phyloP scores from a whole-genome alignment of 352 stramenopile genomes.

The Globisporangium acanthophoron region DNA sequence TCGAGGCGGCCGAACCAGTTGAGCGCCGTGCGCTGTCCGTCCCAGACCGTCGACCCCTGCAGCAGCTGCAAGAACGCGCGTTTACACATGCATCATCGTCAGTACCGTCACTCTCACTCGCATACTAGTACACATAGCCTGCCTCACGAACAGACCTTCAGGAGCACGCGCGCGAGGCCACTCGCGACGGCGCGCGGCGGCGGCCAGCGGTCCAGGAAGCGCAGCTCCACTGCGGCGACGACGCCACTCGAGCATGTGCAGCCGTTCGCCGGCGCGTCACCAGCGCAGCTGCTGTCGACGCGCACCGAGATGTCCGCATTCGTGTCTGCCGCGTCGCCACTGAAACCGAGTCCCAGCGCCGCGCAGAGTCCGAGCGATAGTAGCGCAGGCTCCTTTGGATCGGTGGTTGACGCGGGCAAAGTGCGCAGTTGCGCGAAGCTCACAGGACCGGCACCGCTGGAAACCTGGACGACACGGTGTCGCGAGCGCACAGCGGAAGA shows the following conservation, averaged over 20 bases:
- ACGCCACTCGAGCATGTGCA: slow-evolving; percentile 27
- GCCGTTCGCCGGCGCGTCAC: no score
- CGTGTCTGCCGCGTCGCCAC: no score
- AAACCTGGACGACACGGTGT: background rate
- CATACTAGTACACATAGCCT: background rate
- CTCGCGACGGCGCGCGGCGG: slow-evolving; percentile 31
- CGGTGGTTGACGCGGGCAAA: no score
- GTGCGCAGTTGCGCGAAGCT: background rate
- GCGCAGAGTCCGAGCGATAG: background rate
- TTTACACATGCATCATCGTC: background rate
- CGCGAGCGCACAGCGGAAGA: background rate
- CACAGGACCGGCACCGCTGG: background rate
- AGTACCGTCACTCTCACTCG: background rate
- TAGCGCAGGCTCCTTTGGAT: no score
- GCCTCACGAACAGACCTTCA: slow-evolving; percentile 8
- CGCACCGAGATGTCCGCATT: background rate
- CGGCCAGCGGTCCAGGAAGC: slow-evolving; percentile 27
- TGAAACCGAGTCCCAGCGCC: background rate
- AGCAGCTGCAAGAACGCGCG: slow-evolving; percentile 20
- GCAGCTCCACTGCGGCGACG: slow-evolving; percentile 23
- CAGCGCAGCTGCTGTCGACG: background rate
- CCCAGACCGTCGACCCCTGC: slow-evolving; percentile 38
- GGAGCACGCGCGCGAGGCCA: slow-evolving; percentile 27
- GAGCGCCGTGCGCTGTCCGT: slow-evolving; percentile 20
- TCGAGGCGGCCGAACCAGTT: slow-evolving; percentile 46